Conservation (phyloP, 2,329 filamentous ascomycete species). For the Cercospora citrullina region DNA sequence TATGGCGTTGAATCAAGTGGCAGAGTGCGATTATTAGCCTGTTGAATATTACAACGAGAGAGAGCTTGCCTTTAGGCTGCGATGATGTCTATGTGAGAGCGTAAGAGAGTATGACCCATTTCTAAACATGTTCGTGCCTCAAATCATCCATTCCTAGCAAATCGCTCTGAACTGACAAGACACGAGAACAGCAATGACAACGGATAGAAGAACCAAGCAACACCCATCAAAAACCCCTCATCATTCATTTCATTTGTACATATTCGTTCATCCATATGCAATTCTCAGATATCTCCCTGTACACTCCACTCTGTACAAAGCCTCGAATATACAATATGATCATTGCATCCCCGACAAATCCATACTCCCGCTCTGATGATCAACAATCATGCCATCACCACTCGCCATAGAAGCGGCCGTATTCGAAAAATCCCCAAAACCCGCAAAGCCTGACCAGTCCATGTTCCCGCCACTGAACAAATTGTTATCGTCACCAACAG, state of each 20-base stretch:
- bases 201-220: not conserved
- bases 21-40: not conserved
- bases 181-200: not conserved
- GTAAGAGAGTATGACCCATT: not conserved
- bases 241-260: not conserved
- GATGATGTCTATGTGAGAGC: not conserved
- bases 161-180: not conserved
- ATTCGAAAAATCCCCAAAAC: conserved; percentile 30
- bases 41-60: not conserved
- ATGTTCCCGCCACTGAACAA: conserved; percentile 35
- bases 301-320: not conserved
- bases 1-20: not conserved
- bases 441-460: conserved; percentile 36
- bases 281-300: not conserved
- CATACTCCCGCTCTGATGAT: conserved; percentile 10
- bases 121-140: not conserved
- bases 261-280: not conserved
- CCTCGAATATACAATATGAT: not conserved
- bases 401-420: conserved; percentile 27
- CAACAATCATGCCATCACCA: conserved; percentile 5
- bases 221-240: not conserved
- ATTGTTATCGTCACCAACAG: conserved; percentile 41
- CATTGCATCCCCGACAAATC: conserved; percentile 7
- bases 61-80: not conserved
- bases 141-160: not conserved